Conservation (phyloP, 2,329 filamentous ascomycete species). For the Onygenales sp. region DNA sequence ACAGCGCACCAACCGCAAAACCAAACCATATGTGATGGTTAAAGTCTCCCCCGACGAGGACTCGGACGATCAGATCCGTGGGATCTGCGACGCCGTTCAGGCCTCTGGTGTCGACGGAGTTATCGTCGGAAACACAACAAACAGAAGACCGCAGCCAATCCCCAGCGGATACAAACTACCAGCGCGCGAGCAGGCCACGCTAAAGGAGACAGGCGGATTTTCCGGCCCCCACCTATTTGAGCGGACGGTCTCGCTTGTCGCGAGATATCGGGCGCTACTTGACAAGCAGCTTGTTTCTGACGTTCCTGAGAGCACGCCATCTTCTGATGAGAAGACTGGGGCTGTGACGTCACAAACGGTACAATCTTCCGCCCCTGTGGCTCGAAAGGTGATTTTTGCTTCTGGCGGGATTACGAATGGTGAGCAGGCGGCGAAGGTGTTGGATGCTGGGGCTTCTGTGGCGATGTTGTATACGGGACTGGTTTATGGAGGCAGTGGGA, state of each 20-base stretch:
- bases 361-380: slow-evolving; percentile 1
- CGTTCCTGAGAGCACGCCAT: slow-evolving; percentile 11
- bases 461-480: slow-evolving; percentile 85
- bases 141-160: slow-evolving; percentile 62
- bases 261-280: slow-evolving; percentile 63
- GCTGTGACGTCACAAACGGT: slow-evolving; percentile 11
- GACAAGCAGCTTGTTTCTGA: slow-evolving; percentile 38
- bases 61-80: slow-evolving; percentile 69
- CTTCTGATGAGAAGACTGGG: slow-evolving; percentile 10
- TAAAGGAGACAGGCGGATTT: slow-evolving; percentile 76
- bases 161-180: slow-evolving; percentile 58
- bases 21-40: slow-evolving; percentile 81
- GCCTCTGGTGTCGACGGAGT: slow-evolving; percentile 83
- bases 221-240: slow-evolving; percentile 85
- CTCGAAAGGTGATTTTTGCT: slow-evolving; percentile 77
- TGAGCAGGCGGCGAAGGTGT: slow-evolving; percentile 66
- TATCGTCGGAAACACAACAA: slow-evolving; percentile 96
- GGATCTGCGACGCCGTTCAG: slow-evolving; percentile 79
- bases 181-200: slow-evolving; percentile 53
- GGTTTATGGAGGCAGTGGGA: slow-evolving; percentile 54
- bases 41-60: slow-evolving; percentile 97
- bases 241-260: slow-evolving; percentile 67
- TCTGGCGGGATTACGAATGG: slow-evolving; percentile 89
- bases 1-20: slow-evolving; percentile 55
- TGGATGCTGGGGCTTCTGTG: slow-evolving; percentile 82